phyloP scores from a whole-genome alignment of 2,329 filamentous ascomycete species.

The Fragosphaeria purpurea region DNA sequence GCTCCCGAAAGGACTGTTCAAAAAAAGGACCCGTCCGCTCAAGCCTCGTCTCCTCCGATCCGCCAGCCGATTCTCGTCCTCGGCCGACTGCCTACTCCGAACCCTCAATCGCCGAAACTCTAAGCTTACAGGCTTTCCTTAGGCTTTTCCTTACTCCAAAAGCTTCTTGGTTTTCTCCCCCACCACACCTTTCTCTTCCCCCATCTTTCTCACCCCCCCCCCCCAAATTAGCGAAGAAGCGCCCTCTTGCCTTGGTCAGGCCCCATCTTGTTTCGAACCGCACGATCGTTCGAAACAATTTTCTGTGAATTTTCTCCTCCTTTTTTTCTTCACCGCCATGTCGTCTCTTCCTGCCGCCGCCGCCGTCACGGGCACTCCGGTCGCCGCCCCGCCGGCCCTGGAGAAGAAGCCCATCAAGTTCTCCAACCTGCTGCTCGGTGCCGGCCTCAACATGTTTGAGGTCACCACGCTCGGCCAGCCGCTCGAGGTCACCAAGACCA shows the following conservation, averaged over 20 bases:
- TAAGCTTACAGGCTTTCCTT: too few relatives aligned
- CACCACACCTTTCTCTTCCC: conserved; percentile 4
- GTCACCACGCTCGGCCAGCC: conserved; percentile 61
- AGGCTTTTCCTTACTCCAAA: neutral
- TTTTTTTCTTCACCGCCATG: conserved; percentile 40
- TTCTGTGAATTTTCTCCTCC: neutral
- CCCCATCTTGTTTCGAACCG: conserved; percentile 27
- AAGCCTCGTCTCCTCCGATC: too few relatives aligned
- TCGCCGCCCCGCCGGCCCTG: conserved; percentile 45
- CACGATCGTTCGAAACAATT: conserved; percentile 5
- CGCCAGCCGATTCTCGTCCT: too few relatives aligned
- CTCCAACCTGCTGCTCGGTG: conserved; percentile 92
- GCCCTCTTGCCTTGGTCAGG: conserved; percentile 97
- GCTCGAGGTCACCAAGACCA: conserved; percentile 98
- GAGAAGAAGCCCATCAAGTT: conserved; percentile 99
- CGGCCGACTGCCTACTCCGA: too few relatives aligned
- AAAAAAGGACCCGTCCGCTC: too few relatives aligned
- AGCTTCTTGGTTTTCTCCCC: neutral
- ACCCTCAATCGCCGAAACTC: too few relatives aligned
- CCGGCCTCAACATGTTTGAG: conserved; percentile 94
- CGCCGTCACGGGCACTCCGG: conserved; percentile 38
- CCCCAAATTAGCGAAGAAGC: conserved; percentile 60
- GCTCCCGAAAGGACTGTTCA: too few relatives aligned
- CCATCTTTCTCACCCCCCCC: conserved; percentile 8
- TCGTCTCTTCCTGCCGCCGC: conserved; percentile 45